These are phyloP conservation scores for Phaseolus coccineus DNA, from an alignment of 331 rosid genomes.

Conservation along the genomic window DNA sequence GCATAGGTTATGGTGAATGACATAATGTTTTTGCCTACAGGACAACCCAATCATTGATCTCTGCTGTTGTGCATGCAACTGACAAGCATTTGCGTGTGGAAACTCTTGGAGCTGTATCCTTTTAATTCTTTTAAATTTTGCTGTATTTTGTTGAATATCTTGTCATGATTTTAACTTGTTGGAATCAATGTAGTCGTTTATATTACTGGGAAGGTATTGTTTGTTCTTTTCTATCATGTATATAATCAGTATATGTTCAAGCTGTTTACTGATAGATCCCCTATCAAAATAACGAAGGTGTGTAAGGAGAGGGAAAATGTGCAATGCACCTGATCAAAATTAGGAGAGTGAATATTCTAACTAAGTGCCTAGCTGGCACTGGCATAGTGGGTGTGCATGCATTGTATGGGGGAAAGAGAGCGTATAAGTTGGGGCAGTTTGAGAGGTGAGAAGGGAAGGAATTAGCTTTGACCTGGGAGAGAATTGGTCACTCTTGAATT, in stretches of 20 bases:
- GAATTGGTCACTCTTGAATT: neutral
- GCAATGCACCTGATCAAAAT: neutral
- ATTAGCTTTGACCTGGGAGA: neutral
- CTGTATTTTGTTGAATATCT: neutral
- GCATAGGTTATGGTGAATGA: constrained; percentile 34
- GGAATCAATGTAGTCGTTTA: constrained; percentile 12
- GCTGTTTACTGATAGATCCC: neutral
- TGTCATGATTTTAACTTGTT: constrained; percentile 32
- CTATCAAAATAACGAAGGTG: neutral
- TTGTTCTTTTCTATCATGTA: neutral
- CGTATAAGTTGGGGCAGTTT: neutral
- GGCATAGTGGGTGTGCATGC: neutral
- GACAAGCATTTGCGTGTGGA: constrained; percentile 92
- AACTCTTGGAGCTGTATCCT: constrained; percentile 97
- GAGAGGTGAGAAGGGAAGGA: neutral
- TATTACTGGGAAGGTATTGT: neutral
- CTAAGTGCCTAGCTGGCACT: neutral
- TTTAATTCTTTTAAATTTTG: constrained; percentile 36
- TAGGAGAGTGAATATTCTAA: neutral
- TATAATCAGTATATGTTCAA: neutral
- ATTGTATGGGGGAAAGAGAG: neutral
- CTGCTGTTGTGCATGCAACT: constrained; percentile 74
- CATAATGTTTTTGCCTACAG: constrained; percentile 58
- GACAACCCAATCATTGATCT: constrained; percentile 89
- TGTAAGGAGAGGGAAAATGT: neutral